Conservation (phyloP, 495 filamentous ascomycete species). For the Talaromyces ruber region DNA sequence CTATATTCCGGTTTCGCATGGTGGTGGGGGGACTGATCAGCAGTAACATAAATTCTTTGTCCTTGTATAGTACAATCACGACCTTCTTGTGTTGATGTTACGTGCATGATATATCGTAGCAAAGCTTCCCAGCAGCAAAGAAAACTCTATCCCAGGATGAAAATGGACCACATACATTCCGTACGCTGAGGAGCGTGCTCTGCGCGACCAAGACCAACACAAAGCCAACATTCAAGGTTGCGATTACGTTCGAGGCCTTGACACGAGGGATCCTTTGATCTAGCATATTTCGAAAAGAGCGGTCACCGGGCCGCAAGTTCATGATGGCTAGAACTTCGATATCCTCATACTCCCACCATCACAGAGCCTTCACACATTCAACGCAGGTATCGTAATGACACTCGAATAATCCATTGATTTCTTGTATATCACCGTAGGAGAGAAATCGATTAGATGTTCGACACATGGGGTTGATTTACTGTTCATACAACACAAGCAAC, state of each 20-base stretch:
- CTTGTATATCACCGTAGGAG: background rate
- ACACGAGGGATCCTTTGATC: background rate
- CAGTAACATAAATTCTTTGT: background rate
- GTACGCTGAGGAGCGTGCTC: background rate
- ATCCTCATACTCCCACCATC: background rate
- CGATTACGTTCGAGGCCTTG: background rate
- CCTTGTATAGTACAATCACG: background rate
- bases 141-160: too few relatives aligned
- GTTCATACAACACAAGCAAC: background rate
- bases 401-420: background rate
- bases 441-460: background rate
- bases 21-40: background rate
- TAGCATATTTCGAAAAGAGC: background rate
- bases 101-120: background rate
- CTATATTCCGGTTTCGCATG: constrained; percentile 33
- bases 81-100: background rate
- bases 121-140: background rate
- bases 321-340: background rate
- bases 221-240: background rate
- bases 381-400: background rate
- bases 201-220: background rate
- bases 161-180: background rate
- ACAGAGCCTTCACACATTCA: background rate
- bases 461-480: background rate
- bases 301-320: background rate